phyloP scores from a whole-genome alignment of 768 basidiomycete genomes.

The Phaeolepiota aurea region DNA sequence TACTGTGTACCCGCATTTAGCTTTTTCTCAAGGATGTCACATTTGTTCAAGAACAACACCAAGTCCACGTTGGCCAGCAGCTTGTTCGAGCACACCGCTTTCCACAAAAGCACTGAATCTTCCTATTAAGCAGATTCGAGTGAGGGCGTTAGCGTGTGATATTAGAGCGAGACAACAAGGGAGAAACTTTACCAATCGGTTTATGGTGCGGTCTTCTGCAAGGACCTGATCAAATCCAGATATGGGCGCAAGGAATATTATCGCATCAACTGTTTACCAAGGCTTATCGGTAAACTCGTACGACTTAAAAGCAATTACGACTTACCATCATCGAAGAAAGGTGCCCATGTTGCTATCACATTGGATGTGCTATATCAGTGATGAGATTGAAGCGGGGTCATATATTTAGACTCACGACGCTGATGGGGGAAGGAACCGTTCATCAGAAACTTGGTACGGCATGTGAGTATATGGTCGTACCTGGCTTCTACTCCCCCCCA shows the following conservation, averaged over 20 bases:
- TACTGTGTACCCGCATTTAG: conserved; percentile 47
- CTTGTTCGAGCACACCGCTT: conserved; percentile 76
- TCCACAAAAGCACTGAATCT: conserved; percentile 88
- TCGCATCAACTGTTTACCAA: conserved; percentile 45
- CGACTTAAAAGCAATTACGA: no score
- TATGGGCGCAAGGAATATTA: conserved; percentile 73
- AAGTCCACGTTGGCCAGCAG: conserved; percentile 73
- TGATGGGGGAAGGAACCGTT: not conserved
- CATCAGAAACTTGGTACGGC: no score
- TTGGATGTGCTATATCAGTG: no score
- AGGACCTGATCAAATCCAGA: conserved; percentile 70
- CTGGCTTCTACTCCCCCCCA: conserved; percentile 69
- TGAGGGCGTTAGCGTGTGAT: no score
- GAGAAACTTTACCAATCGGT: conserved; percentile 38
- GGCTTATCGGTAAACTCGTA: no score
- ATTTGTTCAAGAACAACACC: conserved; percentile 83
- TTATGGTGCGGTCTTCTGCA: conserved; percentile 50
- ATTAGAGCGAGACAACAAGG: not conserved
- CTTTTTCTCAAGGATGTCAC: conserved; percentile 72
- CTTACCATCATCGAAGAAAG: conserved; percentile 10
- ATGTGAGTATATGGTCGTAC: no score
- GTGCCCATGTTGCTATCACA: conserved; percentile 10
- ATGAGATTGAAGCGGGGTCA: no score
- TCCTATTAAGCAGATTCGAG: conserved; percentile 34
- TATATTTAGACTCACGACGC: conserved; percentile 9